Evolutionary conservation across 2,329 filamentous ascomycete genomes (phyloP), one percentile per base, ranked within the genome.

Genomic region (Xylaria sp.): DNA sequence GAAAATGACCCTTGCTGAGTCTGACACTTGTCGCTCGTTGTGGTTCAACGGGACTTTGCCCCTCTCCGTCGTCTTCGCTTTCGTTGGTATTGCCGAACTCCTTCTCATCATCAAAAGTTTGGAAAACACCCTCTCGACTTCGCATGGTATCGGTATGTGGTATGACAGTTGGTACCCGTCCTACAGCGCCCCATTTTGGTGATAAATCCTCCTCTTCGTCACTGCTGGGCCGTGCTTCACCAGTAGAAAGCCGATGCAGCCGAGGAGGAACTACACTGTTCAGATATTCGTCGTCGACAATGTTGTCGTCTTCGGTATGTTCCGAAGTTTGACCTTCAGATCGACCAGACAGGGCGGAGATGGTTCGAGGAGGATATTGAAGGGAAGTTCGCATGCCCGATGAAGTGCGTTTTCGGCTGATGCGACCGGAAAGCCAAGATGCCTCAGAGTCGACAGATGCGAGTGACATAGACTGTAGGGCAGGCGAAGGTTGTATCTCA

Each of bases 401-500:
- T 70, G 83, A 83, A 33, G 80, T 78, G 70, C 83, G 79, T 74
- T 82, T 83, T 71, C 83, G 85, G 56, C 79, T 78, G 2, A 83
- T 79, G 63, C 90, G 89, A 17, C 95, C 94, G 3, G 94, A 96
- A 50, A 99, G 89, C 96, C 96, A 99, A 0, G 94, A 97, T 4
- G 88, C 96, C 81, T 99, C 96, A 0, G 94, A 97, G 76, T 97
- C 96, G 66, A 98, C 93, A 0, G 94, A 97, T 1, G 94, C 96
- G 20, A 98, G 85, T 0, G 95, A 98, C 78, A 94, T 91, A 33
- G 94, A 93, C 76, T 94, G 86, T 39, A 81, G 85, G 71, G 85
- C 89, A 20, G 83, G 88, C 5, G 85, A 89, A 29, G 81, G 77
- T 27, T 82, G 79, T 4, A 79, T 75, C 29, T 79, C 78, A 36